Evolutionary conservation across 2,329 filamentous ascomycete species (phyloP).

Genomic region (Polytolypa hystricis): DNA sequence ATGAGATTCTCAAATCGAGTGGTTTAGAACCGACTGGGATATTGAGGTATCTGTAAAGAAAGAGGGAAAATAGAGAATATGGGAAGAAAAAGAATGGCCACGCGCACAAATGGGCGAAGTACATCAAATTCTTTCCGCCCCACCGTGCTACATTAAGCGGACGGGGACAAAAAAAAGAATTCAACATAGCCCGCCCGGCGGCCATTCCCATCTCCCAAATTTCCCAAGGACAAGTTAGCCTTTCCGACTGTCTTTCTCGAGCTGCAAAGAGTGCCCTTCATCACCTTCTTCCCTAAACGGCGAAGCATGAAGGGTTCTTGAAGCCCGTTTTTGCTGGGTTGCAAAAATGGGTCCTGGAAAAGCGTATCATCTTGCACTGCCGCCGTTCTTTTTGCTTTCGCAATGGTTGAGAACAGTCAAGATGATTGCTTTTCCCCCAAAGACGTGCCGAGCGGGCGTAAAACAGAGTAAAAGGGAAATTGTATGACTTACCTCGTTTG

Average conservation of each 20-base stretch:
- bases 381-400: too few relatives aligned
- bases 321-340: constrained; percentile 44
- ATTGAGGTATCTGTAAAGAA: constrained; percentile 47
- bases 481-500: constrained; percentile 33
- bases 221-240: constrained; percentile 45
- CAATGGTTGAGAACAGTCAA: constrained; percentile 13
- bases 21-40: constrained; percentile 17
- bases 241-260: constrained; percentile 49
- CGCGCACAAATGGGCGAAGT: too few relatives aligned
- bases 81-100: too few relatives aligned
- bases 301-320: constrained; percentile 53
- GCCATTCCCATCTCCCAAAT: too few relatives aligned
- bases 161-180: too few relatives aligned
- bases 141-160: constrained; percentile 6
- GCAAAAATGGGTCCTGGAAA: constrained; percentile 28
- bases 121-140: too few relatives aligned
- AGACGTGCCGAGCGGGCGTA: constrained; percentile 33
- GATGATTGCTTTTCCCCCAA: constrained; percentile 33
- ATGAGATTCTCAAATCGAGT: constrained; percentile 42
- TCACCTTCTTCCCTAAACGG: not conserved
- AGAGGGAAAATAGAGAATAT: constrained; percentile 9
- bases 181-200: too few relatives aligned
- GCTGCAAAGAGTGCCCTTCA: constrained; percentile 56
- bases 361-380: constrained; percentile 30
- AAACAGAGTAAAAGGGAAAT: constrained; percentile 11